Evolutionary conservation across 345 rosid species (phyloP), one percentile per base, ranked within the genome.

Genomic region (Euphorbia pulcherrima): DNA sequence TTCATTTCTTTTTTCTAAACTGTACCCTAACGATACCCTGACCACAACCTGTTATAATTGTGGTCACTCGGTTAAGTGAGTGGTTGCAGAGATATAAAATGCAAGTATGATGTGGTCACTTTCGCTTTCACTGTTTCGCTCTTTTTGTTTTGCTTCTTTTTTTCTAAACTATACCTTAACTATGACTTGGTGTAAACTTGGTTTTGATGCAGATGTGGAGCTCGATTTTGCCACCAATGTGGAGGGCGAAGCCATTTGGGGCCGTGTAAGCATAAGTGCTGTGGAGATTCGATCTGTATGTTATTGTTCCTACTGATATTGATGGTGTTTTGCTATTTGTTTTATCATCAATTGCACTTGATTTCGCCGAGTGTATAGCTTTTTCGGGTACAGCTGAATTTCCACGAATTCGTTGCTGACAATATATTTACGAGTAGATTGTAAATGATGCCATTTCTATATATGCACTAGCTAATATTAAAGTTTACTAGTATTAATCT

Each of bases 161-260:
- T n/a, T n/a, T n/a, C n/a, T n/a, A n/a, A n/a, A n/a, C n/a, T n/a
- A n/a, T n/a, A n/a, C n/a, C n/a, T n/a, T n/a, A n/a, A n/a, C n/a
- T n/a, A n/a, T n/a, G n/a, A n/a, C n/a, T n/a, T n/a, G n/a, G n/a
- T n/a, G n/a, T n/a, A n/a, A n/a, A n/a, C n/a, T 27, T 41, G 44
- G 20, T 24, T 24, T 58, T 3, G 41, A 56, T 63, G 77, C 64
- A 74, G 77, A 48, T 74, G 77, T 1, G 77, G 77, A 0, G 69
- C 56, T 63, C 73, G 50, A 14, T 74, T 74, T 56, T 74, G 77
- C 65, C 73, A 74, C 30, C 51, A 68, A 37, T 74, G 77, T 29
- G 77, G 77, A 62, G 77, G 73, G 10, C 47, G 72, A 18, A 41
- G 21, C 26, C 77, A 74, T 57, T 67, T 55, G 26, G 77, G 77